Conservation (phyloP, 768 basidiomycete species). For the Vararia minispora region DNA sequence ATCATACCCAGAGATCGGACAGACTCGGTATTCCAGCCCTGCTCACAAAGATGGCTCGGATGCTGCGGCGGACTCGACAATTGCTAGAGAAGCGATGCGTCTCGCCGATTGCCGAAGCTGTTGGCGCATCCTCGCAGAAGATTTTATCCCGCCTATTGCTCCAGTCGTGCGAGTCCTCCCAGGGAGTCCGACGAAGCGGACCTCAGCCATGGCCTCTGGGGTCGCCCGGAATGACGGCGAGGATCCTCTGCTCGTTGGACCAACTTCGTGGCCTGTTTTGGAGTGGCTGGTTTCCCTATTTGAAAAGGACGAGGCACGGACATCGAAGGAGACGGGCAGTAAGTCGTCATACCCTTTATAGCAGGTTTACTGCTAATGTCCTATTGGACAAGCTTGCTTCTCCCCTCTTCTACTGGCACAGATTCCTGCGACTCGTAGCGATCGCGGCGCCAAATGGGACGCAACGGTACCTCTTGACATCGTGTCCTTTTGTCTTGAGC, state of each 20-base stretch:
- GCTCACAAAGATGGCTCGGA: neutral
- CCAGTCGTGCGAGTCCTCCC: conserved; percentile 1
- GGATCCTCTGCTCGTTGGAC: conserved; percentile 31
- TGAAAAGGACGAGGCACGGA: conserved; percentile 51
- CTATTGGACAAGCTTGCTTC: conserved; percentile 25
- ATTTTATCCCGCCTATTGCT: conserved; percentile 6
- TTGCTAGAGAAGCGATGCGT: conserved; percentile 11
- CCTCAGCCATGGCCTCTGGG: conserved; percentile 17
- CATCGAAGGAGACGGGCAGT: conserved; percentile 23
- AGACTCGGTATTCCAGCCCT: neutral
- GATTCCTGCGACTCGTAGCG: conserved; percentile 42
- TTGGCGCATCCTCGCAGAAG: conserved; percentile 14
- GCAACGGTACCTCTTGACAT: conserved; percentile 39
- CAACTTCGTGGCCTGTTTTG: conserved; percentile 61
- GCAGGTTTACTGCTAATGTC: conserved; percentile 1
- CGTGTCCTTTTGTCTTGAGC: conserved; percentile 19
- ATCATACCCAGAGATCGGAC: conserved; percentile 9
- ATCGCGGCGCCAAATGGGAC: conserved; percentile 43
- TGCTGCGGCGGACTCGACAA: conserved; percentile 9
- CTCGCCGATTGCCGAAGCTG: conserved; percentile 14
- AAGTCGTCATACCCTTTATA: conserved; percentile 22
- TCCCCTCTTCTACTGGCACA: conserved; percentile 48
- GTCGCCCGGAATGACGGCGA: conserved; percentile 17
- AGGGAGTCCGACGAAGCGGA: conserved; percentile 13
- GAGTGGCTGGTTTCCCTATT: conserved; percentile 59